phyloP scores from a whole-genome alignment of 176 grass and related monocot genomes.

The Areca catechu region DNA sequence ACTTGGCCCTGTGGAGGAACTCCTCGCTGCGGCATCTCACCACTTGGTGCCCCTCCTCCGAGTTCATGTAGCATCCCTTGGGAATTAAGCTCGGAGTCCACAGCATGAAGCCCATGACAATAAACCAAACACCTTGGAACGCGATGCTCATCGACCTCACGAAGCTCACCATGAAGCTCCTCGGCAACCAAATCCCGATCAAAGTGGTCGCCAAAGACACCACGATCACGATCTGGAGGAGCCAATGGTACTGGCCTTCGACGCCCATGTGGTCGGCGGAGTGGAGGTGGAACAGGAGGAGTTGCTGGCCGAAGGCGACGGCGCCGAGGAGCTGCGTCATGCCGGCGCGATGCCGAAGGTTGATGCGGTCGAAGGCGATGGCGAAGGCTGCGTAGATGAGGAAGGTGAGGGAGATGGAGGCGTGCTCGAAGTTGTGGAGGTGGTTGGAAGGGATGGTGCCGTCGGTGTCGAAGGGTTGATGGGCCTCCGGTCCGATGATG shows the following conservation, averaged over 20 bases:
- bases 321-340: conserved; percentile 1
- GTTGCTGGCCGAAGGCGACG: conserved; percentile 3
- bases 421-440: conserved; percentile 97
- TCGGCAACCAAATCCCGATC: not conserved
- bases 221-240: conserved; percentile 5
- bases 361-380: conserved; percentile 45
- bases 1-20: conserved; percentile 7
- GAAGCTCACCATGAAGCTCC: conserved; percentile 12
- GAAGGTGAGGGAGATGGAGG: conserved; percentile 78
- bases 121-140: conserved; percentile 9
- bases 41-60: conserved; percentile 5
- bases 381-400: conserved; percentile 54
- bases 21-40: not conserved
- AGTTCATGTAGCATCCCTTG: conserved; percentile 13
- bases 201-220: not conserved
- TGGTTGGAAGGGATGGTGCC: conserved; percentile 79
- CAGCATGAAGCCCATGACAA: conserved; percentile 14
- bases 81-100: conserved; percentile 12
- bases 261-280: conserved; percentile 17
- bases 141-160: conserved; percentile 7
- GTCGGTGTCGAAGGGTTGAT: conserved; percentile 83
- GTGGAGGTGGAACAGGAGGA: conserved; percentile 14
- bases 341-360: not conserved
- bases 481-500: conserved; percentile 59
- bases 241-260: conserved; percentile 8